Evolutionary conservation across 306 rosid genomes (phyloP).

Genomic region (Cicer arietinum): DNA sequence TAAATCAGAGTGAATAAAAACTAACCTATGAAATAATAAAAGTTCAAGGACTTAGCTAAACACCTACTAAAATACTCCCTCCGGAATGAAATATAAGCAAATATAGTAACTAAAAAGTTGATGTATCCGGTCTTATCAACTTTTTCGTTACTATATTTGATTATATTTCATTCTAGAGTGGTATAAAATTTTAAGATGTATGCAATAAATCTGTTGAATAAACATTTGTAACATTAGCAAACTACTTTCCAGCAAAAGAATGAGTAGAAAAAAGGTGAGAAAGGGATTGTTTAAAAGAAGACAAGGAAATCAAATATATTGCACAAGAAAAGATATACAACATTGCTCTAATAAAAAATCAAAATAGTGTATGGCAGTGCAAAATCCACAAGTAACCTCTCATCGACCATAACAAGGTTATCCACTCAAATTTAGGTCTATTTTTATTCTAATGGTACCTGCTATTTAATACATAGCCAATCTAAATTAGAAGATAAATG

Average conservation of each 20-base stretch:
- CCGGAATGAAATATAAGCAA: too few species aligned
- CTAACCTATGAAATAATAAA: not conserved
- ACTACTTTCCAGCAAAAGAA: slow-evolving; percentile 13
- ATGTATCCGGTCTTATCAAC: too few species aligned
- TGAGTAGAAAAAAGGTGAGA: not conserved
- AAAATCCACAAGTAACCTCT: slow-evolving; percentile 17
- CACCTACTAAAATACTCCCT: not conserved
- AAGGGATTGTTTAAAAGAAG: not conserved
- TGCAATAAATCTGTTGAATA: not conserved
- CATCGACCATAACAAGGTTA: not conserved
- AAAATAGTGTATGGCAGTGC: not conserved
- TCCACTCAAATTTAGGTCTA: slow-evolving; percentile 23
- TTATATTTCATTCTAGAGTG: too few species aligned
- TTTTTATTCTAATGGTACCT: slow-evolving; percentile 16
- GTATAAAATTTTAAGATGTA: too few species aligned
- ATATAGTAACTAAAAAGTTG: too few species aligned
- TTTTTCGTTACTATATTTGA: too few species aligned
- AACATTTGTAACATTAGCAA: not conserved
- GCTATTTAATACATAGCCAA: not conserved
- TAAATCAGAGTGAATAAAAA: slow-evolving; percentile 9
- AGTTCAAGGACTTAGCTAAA: slow-evolving; percentile 9
- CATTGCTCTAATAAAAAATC: slow-evolving; percentile 1
- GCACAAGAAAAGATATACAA: not conserved
- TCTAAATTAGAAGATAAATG: slow-evolving; percentile 19
- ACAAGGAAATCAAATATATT: not conserved